Conservation (phyloP, 306 rosid genomes). For the Pterocarpus macrocarpus region DNA sequence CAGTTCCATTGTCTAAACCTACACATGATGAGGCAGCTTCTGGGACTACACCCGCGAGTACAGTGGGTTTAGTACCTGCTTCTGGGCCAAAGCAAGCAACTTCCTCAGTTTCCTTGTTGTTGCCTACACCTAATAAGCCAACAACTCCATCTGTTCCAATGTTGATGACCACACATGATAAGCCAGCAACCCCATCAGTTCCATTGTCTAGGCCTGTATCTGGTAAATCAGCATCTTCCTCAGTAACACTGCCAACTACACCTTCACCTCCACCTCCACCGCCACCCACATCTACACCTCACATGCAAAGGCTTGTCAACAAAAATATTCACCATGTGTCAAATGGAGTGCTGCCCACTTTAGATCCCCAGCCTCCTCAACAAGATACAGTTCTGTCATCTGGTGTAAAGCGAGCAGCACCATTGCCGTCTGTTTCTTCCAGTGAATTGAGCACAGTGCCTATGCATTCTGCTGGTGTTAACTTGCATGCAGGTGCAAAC, state of each 20-base stretch:
- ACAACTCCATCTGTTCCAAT: constrained; percentile 1
- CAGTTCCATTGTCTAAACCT: constrained; percentile 37
- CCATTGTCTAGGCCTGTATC: constrained; percentile 34
- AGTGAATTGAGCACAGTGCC: constrained; percentile 24
- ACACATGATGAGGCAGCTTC: constrained; percentile 1
- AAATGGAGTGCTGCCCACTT: constrained; percentile 31
- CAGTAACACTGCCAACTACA: background rate
- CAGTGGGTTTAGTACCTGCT: constrained; percentile 26
- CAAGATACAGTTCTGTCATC: constrained; percentile 20
- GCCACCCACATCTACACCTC: constrained; percentile 14
- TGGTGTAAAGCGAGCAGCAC: constrained; percentile 43
- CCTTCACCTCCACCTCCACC: background rate
- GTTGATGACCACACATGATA: background rate
- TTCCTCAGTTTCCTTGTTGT: background rate
- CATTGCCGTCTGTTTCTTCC: constrained; percentile 37
- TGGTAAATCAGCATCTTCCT: background rate
- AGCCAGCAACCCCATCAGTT: constrained; percentile 26
- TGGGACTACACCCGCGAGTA: constrained; percentile 26
- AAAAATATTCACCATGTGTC: constrained; percentile 32
- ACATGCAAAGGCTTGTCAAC: constrained; percentile 29
- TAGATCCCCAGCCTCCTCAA: constrained; percentile 39
- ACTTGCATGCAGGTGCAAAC: constrained; percentile 34
- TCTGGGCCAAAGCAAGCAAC: constrained; percentile 25
- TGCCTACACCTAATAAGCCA: background rate
- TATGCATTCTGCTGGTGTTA: constrained; percentile 32